These are phyloP conservation scores for Torrubiella hemipterigena DNA, from an alignment of 2,329 filamentous ascomycete species.

Conservation along the genomic window DNA sequence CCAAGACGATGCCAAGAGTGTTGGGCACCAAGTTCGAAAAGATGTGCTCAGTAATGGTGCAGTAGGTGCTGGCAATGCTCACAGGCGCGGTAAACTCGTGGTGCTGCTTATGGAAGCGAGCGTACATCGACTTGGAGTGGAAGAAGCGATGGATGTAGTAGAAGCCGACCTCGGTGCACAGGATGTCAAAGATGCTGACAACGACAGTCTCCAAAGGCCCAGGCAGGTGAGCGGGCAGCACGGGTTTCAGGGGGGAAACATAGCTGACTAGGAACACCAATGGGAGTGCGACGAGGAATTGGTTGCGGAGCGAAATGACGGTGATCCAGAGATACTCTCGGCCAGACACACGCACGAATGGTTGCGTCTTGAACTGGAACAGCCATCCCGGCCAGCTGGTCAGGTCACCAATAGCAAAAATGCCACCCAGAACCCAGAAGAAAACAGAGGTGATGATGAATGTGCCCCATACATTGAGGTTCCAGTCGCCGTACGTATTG, in stretches of 20 bases:
- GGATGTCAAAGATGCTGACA: constrained; percentile 7
- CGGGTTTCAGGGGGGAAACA: background rate
- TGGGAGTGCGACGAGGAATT: constrained; percentile 17
- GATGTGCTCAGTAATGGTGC: constrained; percentile 37
- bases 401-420: constrained; percentile 26
- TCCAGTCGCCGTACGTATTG: constrained; percentile 10
- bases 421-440: constrained; percentile 25
- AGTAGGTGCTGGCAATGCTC: constrained; percentile 36
- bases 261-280: background rate
- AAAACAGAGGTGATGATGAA: constrained; percentile 22
- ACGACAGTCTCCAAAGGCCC: constrained; percentile 3
- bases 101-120: constrained; percentile 36
- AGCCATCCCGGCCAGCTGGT: constrained; percentile 27
- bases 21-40: constrained; percentile 36
- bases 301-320: constrained; percentile 29
- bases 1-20: constrained; percentile 14
- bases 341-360: constrained; percentile 19
- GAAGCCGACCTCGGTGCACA: constrained; percentile 28
- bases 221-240: constrained; percentile 4
- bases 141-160: constrained; percentile 38
- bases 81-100: constrained; percentile 39
- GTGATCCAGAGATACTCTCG: constrained; percentile 7
- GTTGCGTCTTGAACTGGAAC: constrained; percentile 35
- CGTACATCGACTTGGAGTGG: constrained; percentile 31
- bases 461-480: constrained; percentile 23